Conservation (phyloP, 192 early-diverging fungal genomes). For the Spizellomyces punctatus region DNA sequence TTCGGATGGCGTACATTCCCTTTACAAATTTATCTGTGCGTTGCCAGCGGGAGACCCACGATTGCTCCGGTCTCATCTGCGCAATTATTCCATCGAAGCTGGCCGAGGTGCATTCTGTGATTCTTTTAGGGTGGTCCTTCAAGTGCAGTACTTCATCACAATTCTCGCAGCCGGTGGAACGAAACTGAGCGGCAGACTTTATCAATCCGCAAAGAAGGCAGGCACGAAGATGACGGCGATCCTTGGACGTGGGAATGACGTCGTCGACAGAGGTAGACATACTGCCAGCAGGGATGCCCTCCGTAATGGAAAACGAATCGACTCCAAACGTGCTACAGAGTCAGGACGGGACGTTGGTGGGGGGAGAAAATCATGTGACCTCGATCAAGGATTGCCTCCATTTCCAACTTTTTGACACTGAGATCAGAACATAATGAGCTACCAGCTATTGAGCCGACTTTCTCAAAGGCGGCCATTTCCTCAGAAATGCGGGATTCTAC, state of each 20-base stretch:
- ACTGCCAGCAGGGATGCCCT: too few relatives aligned
- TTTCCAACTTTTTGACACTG: too few relatives aligned
- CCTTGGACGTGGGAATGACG: constrained; percentile 13
- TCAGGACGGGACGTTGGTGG: too few relatives aligned
- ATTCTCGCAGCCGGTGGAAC: constrained; percentile 53
- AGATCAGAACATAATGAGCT: too few relatives aligned
- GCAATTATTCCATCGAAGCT: constrained; percentile 55
- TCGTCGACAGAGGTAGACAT: background rate
- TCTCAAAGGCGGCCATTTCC: too few relatives aligned
- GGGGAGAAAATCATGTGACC: too few relatives aligned
- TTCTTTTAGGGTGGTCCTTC: constrained; percentile 15
- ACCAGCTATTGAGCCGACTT: too few relatives aligned
- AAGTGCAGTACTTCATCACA: constrained; percentile 50
- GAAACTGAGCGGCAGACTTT: constrained; percentile 46
- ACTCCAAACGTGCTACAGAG: too few relatives aligned
- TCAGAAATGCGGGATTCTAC: too few relatives aligned
- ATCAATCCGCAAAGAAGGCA: constrained; percentile 57
- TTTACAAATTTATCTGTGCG: constrained; percentile 50
- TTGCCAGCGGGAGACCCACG: constrained; percentile 60
- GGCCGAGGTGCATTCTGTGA: constrained; percentile 40
- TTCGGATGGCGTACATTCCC: constrained; percentile 57
- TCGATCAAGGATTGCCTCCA: too few relatives aligned
- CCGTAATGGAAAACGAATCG: too few relatives aligned
- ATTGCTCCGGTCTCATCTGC: constrained; percentile 40
- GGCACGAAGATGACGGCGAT: constrained; percentile 36